Percentiles rank a stretch among this genome's conserved stretches.
phyloP scores from a whole-genome alignment of 208 protist genomes.

The Trypanosoma theileri region DNA sequence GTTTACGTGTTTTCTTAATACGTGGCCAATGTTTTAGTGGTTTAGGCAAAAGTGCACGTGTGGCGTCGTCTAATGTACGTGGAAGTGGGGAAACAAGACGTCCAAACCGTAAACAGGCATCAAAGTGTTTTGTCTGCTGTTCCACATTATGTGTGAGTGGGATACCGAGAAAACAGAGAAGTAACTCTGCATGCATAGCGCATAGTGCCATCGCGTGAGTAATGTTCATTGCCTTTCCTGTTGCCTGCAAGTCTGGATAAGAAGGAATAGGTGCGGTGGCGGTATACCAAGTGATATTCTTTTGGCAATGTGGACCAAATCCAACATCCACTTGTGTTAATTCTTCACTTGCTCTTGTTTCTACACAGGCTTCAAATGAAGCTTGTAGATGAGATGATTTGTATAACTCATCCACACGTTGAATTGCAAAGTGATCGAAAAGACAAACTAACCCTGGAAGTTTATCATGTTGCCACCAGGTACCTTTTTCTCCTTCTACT shows the following conservation, averaged over 20 bases:
- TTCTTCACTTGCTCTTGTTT: slow-evolving; percentile 12
- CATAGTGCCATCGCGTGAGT: slow-evolving; percentile 41
- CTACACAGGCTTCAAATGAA: slow-evolving; percentile 11
- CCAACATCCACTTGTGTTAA: slow-evolving; percentile 26
- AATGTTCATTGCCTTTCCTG: slow-evolving; percentile 53
- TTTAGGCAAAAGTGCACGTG: slow-evolving; percentile 29
- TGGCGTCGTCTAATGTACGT: slow-evolving; percentile 20
- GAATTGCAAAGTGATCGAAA: slow-evolving; percentile 35
- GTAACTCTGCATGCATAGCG: slow-evolving; percentile 76
- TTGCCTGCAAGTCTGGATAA: slow-evolving; percentile 28
- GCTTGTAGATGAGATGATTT: slow-evolving; percentile 16
- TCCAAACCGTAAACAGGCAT: slow-evolving; percentile 64
- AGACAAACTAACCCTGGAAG: slow-evolving; percentile 42
- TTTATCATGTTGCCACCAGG: slow-evolving; percentile 43
- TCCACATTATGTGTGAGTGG: slow-evolving; percentile 28
- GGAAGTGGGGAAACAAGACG: slow-evolving; percentile 31
- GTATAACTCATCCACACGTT: slow-evolving; percentile 39
- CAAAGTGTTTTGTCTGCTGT: slow-evolving; percentile 52
- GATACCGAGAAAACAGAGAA: slow-evolving; percentile 60
- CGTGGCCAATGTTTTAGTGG: slow-evolving; percentile 60
- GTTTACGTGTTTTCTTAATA: slow-evolving; percentile 30
- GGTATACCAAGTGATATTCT: slow-evolving; percentile 28
- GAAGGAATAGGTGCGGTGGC: slow-evolving; percentile 28
- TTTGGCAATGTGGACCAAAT: slow-evolving; percentile 19
- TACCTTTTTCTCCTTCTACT: slow-evolving; percentile 38